phyloP scores from a whole-genome alignment of 2,329 filamentous ascomycete genomes.

The Zalaria sp. region DNA sequence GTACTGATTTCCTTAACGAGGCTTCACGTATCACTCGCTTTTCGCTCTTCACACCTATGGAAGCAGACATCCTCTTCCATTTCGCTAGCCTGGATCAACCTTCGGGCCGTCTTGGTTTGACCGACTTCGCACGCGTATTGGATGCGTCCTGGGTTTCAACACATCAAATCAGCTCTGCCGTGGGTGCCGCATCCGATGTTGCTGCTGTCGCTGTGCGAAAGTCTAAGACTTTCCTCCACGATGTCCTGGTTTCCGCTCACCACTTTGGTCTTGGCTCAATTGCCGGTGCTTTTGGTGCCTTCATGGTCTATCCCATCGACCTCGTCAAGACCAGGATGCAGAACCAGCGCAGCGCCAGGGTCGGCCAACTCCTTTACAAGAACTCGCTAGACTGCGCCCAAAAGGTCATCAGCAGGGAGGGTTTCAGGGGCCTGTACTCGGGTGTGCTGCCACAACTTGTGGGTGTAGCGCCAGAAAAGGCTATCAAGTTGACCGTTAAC shows the following conservation, averaged over 20 bases:
- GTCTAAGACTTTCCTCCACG: constrained; percentile 44
- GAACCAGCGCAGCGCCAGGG: constrained; percentile 74
- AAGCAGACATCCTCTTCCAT: constrained; percentile 96
- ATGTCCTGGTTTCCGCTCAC: constrained; percentile 64
- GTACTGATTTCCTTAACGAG: constrained; percentile 87
- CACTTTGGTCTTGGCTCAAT: constrained; percentile 82
- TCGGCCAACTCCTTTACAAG: constrained; percentile 84
- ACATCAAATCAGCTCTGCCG: constrained; percentile 43
- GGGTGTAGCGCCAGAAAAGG: constrained; percentile 97
- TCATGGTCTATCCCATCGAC: constrained; percentile 99
- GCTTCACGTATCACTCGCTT: constrained; percentile 83
- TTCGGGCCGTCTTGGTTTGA: constrained; percentile 66
- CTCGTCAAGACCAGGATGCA: constrained; percentile 97
- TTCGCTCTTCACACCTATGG: constrained; percentile 95
- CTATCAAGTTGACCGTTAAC: constrained; percentile 97
- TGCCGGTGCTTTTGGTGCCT: constrained; percentile 92
- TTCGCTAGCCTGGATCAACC: constrained; percentile 88
- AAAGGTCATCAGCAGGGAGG: constrained; percentile 90
- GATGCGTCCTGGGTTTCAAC: constrained; percentile 62
- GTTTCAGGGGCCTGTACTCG: constrained; percentile 78
- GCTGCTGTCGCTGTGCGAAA: constrained; percentile 40
- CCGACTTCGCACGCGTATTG: constrained; percentile 87
- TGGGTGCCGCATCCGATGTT: constrained; percentile 25
- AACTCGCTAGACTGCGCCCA: constrained; percentile 92
- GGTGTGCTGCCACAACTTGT: constrained; percentile 90